Evolutionary conservation across 441 rosid genomes (phyloP), one percentile per base, ranked within the genome.

Genomic region (Arabidopsis hybrid): DNA sequence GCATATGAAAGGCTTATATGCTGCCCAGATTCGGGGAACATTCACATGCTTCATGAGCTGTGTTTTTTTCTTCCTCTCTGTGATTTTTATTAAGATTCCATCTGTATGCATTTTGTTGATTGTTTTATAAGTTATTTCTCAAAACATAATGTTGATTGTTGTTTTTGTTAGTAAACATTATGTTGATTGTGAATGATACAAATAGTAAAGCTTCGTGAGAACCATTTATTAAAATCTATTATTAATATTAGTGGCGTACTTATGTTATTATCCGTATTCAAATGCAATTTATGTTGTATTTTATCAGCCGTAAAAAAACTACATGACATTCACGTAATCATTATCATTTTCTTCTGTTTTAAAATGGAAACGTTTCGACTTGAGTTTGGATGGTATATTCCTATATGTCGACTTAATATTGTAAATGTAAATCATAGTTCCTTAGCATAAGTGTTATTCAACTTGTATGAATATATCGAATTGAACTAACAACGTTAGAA

Each of bases 21-120:
- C 69, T 81, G 86, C 91, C 80, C 74, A 47, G 70, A 74, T 88
- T 81, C 78, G 71, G 83, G 89, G 86, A 81, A 83, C 77, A 53
- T 72, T 70, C 85, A 83, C 83, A 79, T 83, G 86, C 76, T 78
- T 78, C 80, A 46, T 67, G 66, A 69, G 67, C 76, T 61, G 72
- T 60, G 43, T 42, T 71, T 65, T 63, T 52, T 21, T 39, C 35
- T 51, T 32, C 14, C 1, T 45, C 35, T 13, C 39, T 77, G 29
- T 58, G 21, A 70, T 45, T 10, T 52, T 56, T 58, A 69, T 50
- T 11, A 26, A 57, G 71, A 71, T 70, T 65, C 69, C 14, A 59
- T 50, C 34, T 61, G 21, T 58, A 4, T 7, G 11, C 36, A 42
- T 45, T 65, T 57, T 21, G 26, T 32, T 50, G 1, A 42, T 21